Conservation (phyloP, 441 rosid genomes). For the Adansonia madagascariensis region DNA sequence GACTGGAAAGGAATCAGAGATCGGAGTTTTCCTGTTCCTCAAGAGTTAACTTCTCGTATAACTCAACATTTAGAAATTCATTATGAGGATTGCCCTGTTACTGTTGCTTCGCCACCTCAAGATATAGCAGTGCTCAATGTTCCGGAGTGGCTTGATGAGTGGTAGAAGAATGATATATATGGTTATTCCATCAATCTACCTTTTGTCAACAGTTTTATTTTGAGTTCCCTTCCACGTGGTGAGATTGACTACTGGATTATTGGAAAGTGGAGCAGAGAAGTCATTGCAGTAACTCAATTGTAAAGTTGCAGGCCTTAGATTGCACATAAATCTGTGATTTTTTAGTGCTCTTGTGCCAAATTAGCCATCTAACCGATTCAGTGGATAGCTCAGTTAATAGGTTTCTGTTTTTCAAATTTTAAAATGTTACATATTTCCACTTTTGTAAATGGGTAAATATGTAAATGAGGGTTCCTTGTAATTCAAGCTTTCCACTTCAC, state of each 20-base stretch:
- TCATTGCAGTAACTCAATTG: constrained; percentile 10
- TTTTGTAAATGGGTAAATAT: constrained; percentile 21
- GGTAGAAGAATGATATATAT: constrained; percentile 51
- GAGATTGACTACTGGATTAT: constrained; percentile 7
- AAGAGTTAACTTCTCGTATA: constrained; percentile 58
- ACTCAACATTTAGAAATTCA: constrained; percentile 53
- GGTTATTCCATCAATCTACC: constrained; percentile 7
- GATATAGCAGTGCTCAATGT: constrained; percentile 50
- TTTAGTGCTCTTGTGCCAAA: constrained; percentile 22
- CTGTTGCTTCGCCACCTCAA: constrained; percentile 42
- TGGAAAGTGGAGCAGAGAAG: constrained; percentile 14
- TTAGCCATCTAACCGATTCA: constrained; percentile 41
- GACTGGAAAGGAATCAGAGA: constrained; percentile 66
- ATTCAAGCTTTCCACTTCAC: constrained; percentile 12
- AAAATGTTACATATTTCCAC: constrained; percentile 12
- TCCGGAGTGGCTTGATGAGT: constrained; percentile 80
- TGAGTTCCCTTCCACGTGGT: constrained; percentile 26
- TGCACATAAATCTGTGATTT: constrained; percentile 14
- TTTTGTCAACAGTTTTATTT: neutral
- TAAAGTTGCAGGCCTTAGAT: constrained; percentile 22
- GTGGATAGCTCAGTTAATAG: constrained; percentile 32
- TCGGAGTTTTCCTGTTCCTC: constrained; percentile 58
- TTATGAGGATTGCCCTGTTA: constrained; percentile 38
- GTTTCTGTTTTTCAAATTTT: neutral
- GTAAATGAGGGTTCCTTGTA: constrained; percentile 18